Evolutionary conservation across 2,329 filamentous ascomycete species (phyloP).

Genomic region (Trichoderma atroviride): DNA sequence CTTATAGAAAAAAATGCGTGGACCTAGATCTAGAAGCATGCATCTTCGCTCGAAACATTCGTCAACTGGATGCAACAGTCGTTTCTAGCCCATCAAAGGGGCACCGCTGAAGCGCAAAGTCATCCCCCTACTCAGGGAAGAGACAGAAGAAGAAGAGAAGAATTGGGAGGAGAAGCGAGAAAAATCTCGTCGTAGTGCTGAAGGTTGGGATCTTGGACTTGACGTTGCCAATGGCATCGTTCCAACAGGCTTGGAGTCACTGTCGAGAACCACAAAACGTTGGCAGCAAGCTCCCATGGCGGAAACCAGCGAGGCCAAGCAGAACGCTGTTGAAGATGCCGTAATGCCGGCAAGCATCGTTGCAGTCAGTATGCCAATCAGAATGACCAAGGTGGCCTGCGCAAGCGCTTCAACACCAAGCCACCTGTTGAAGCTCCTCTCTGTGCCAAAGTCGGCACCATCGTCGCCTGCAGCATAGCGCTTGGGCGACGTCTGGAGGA

Average conservation of each 20-base stretch:
- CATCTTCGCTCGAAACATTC: background rate
- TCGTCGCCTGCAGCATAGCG: background rate
- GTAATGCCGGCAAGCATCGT: background rate
- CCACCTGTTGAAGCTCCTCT: background rate
- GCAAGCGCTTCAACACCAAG: background rate
- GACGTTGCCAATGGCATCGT: constrained; percentile 5
- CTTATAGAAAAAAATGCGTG: constrained; percentile 1
- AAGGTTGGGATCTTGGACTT: constrained; percentile 10
- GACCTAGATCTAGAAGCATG: background rate
- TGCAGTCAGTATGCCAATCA: background rate
- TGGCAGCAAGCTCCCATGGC: background rate
- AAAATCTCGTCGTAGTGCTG: background rate
- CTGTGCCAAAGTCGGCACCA: background rate
- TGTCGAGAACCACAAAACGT: background rate
- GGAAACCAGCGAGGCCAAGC: background rate
- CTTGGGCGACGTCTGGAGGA: background rate
- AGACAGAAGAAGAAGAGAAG: background rate
- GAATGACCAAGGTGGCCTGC: background rate
- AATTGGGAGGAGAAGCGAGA: constrained; percentile 6
- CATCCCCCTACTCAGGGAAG: background rate
- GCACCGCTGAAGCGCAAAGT: background rate
- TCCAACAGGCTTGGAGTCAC: background rate
- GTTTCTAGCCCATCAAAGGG: constrained; percentile 11
- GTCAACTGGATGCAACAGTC: background rate
- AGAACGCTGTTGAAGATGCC: background rate